Conservation (phyloP, 441 rosid species). For the Corymbia calophylla region DNA sequence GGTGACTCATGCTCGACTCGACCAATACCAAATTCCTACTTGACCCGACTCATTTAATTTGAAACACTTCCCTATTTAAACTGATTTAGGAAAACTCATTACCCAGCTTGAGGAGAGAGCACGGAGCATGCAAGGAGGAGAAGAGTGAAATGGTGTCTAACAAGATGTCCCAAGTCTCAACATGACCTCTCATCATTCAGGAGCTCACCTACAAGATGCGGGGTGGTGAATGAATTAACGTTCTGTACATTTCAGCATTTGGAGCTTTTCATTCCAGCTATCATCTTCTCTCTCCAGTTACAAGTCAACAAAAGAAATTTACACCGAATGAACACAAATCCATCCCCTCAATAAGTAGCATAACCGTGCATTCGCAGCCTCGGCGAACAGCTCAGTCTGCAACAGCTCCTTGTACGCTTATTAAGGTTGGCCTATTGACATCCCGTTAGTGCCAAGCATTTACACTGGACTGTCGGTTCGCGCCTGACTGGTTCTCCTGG, state of each 20-base stretch:
- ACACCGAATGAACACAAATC: background rate
- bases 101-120: background rate
- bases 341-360: background rate
- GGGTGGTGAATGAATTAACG: background rate
- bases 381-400: background rate
- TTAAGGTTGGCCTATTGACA: background rate
- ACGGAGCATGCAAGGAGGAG: no score
- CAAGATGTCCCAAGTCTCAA: background rate
- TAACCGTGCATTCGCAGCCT: background rate
- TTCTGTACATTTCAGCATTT: background rate
- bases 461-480: background rate
- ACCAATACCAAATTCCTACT: no score
- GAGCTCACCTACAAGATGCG: background rate
- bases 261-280: background rate
- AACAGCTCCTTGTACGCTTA: background rate
- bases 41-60: fast-evolving
- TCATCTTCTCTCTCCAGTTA: background rate
- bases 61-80: no score
- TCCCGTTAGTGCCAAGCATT: background rate
- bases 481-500: fast-evolving
- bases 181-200: background rate
- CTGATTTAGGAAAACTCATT: fast-evolving
- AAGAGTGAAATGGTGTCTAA: background rate
- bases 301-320: background rate
- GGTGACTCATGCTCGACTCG: background rate